Evolutionary conservation across 257 asterid species (phyloP).

Genomic region (Eustoma russellianum): DNA sequence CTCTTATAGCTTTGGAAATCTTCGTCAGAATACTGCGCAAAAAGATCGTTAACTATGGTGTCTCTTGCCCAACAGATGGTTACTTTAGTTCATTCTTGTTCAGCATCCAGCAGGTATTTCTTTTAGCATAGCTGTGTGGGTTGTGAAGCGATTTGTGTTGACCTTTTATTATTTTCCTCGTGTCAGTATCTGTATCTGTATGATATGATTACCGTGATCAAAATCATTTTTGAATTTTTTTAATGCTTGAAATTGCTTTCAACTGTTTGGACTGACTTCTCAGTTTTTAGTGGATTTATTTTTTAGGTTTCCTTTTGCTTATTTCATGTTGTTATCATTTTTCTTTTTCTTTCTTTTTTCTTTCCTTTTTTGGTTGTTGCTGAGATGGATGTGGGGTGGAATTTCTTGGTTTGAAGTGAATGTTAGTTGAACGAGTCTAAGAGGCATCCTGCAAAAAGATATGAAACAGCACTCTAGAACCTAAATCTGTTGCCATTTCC

Average conservation of each 20-base stretch:
- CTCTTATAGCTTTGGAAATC: conserved; percentile 85
- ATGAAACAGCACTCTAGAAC: too few relatives aligned
- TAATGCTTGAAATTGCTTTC: background rate
- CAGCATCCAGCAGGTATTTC: conserved; percentile 74
- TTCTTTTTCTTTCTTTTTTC: background rate
- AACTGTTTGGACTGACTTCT: too few relatives aligned
- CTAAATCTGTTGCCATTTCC: too few relatives aligned
- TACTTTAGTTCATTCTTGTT: conserved; percentile 67
- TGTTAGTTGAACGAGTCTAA: too few relatives aligned
- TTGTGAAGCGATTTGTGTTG: background rate
- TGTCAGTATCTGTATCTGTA: background rate
- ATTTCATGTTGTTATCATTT: background rate
- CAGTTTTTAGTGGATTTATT: too few relatives aligned
- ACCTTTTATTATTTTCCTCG: background rate
- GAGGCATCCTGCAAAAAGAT: too few relatives aligned
- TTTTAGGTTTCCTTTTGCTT: background rate
- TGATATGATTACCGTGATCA: background rate
- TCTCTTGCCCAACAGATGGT: conserved; percentile 93
- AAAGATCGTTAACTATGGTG: conserved; percentile 92
- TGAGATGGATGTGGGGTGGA: too few relatives aligned
- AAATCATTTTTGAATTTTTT: background rate
- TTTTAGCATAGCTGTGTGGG: background rate
- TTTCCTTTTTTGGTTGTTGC: background rate
- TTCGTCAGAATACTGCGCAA: conserved; percentile 84
- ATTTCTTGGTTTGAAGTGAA: too few relatives aligned